These are phyloP conservation scores for Didymella arachidicola DNA, from an alignment of 2,329 filamentous ascomycete genomes.

Conservation along the genomic window DNA sequence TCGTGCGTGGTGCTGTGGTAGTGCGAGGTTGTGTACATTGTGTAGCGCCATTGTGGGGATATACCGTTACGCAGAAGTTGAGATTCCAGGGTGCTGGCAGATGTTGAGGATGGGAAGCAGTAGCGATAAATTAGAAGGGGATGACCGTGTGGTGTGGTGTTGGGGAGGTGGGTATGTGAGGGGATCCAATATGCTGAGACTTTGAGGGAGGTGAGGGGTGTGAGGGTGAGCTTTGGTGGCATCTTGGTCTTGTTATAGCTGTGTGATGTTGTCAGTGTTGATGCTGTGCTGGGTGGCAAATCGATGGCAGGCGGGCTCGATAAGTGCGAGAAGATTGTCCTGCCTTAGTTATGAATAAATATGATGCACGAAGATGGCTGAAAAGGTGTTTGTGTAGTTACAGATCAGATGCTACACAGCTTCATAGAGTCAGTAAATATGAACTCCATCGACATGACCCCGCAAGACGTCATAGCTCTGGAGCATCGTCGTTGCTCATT, in stretches of 20 bases:
- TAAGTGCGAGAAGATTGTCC: not conserved
- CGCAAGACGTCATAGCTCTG: conserved; percentile 24
- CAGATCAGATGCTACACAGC: not conserved
- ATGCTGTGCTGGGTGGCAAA: not conserved
- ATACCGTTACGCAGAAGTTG: conserved; percentile 63
- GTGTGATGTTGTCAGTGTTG: not conserved
- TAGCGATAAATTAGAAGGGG: conserved; percentile 72
- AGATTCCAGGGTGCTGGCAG: conserved; percentile 62
- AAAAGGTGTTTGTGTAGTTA: not conserved
- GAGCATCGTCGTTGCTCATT: not conserved
- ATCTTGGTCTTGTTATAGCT: not conserved
- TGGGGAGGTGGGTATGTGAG: conserved; percentile 64
- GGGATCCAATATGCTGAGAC: conserved; percentile 69
- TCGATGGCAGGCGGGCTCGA: not conserved
- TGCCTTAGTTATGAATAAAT: too few relatives aligned
- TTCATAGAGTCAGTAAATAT: not conserved
- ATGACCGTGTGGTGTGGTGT: conserved; percentile 69
- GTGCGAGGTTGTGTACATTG: conserved; percentile 71
- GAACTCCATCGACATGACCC: conserved; percentile 6
- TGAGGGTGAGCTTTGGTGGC: conserved; percentile 42
- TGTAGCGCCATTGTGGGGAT: conserved; percentile 71
- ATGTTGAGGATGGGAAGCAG: conserved; percentile 58
- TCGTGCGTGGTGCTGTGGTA: conserved; percentile 74
- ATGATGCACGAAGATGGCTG: too few relatives aligned
- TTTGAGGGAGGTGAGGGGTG: conserved; percentile 60